phyloP scores from a whole-genome alignment of 2,329 filamentous ascomycete genomes.

The Cercospora sp. region DNA sequence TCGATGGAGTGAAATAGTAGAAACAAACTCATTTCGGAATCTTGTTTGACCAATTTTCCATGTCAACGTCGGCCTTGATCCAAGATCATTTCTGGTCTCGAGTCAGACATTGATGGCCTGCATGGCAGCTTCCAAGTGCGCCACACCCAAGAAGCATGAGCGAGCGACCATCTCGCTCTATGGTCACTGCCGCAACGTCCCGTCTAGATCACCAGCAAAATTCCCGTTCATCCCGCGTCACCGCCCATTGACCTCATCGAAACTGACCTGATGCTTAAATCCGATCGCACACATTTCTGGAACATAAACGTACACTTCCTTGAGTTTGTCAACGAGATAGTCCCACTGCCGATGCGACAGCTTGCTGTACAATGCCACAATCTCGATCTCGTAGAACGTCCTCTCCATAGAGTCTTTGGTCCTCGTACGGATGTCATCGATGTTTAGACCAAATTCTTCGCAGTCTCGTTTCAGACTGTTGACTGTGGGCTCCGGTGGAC shows the following conservation, averaged over 20 bases:
- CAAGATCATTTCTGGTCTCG: neutral
- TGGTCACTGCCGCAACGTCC: no score
- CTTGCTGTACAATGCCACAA: neutral
- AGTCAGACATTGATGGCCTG: neutral
- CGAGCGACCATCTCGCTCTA: neutral
- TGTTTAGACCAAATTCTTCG: neutral
- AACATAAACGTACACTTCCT: constrained; percentile 3
- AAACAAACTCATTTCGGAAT: neutral
- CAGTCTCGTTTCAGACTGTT: neutral
- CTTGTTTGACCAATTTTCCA: neutral
- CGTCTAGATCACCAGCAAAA: no score
- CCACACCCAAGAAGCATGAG: neutral
- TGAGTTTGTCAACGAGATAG: neutral
- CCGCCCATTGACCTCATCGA: neutral
- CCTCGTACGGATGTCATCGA: neutral
- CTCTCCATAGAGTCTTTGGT: constrained; percentile 4
- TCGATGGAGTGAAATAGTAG: neutral
- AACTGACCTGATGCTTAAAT: constrained; percentile 6
- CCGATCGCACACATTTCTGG: neutral
- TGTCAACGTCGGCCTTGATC: neutral
- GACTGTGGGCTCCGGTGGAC: neutral
- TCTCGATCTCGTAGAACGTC: constrained; percentile 6
- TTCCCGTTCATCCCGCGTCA: neutral
- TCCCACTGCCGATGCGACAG: neutral
- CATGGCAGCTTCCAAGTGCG: neutral